Evolutionary conservation across 176 grass and related monocot genomes (phyloP), one percentile per base, ranked within the genome.

Genomic region (Lolium multiflorum): DNA sequence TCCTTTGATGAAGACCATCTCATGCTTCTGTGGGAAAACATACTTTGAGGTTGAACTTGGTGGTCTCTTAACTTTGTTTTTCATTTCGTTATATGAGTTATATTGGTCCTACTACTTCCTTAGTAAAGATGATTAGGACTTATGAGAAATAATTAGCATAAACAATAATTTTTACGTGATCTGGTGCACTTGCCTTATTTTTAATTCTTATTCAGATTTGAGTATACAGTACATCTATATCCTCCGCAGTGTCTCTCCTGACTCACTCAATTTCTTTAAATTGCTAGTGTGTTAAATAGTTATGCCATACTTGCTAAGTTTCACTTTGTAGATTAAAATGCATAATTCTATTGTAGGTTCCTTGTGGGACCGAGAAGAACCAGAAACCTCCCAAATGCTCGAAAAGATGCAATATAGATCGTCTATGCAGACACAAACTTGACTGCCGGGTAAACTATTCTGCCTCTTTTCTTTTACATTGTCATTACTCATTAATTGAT

Each of bases 381-480:
- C 93, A 98, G 71, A 98, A 94, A 68, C 96, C 96, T 76, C 96
- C 96, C 43, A 98, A 88, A 87, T 98, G 96, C 86, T 87, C 93
- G 9, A 95, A 95, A 83, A 87, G 81, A 77, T 98, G 96, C 82
- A 79, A 26, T 80, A 84, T 92, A 91, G 79, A 90, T 91, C 88
- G 88, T 79, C 93, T 98, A 87, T 98, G 96, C 37, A 94, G 89
- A 65, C 96, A 98, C 82, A 94, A 89, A 41, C 86, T 91, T 86
- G 90, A 92, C 83, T 94, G 84, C 21, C 81, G 90, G 90, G 96
- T 98, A 89, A 91, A 83, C n/a, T 81, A 2, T 56, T 70, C 12
- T 52, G 5, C 44, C 3, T 73, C 31, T 73, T 76, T 71, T 16
- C 18, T 65, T 78, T 80, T 18, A 69, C 55, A 9, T 74, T 60